Evolutionary conservation across 2,329 filamentous ascomycete species (phyloP).

Genomic region (Sordariomycetes sp.): DNA sequence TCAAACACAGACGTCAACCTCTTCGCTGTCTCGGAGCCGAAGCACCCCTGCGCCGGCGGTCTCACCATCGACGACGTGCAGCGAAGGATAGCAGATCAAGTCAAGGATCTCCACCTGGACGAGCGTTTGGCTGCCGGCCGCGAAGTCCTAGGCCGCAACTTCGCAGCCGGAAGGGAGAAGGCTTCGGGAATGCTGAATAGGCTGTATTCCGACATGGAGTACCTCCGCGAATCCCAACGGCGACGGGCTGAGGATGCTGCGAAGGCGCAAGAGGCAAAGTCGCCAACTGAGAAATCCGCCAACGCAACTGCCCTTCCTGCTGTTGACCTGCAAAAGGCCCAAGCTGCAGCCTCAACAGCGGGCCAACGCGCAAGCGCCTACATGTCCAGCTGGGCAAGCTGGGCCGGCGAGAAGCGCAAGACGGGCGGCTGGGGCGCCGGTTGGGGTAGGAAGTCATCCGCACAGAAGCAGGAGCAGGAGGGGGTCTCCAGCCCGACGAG

Average conservation of each 20-base stretch:
- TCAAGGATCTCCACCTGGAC: constrained; percentile 88
- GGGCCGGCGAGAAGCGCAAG: constrained; percentile 70
- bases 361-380: constrained; percentile 52
- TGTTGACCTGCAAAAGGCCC: constrained; percentile 28
- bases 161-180: constrained; percentile 83
- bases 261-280: constrained; percentile 1
- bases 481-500: constrained; percentile 18
- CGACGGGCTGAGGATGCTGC: constrained; percentile 29
- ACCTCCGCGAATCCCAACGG: constrained; percentile 35
- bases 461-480: constrained; percentile 9
- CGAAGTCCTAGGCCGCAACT: constrained; percentile 78
- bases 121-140: constrained; percentile 76
- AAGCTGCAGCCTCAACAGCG: constrained; percentile 37
- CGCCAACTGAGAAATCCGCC: constrained; percentile 1
- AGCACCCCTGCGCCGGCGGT: constrained; percentile 86
- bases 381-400: constrained; percentile 59
- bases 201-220: constrained; percentile 84
- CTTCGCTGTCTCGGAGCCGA: constrained; percentile 89
- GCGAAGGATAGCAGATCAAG: constrained; percentile 78
- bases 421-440: constrained; percentile 32
- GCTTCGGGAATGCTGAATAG: constrained; percentile 80
- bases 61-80: constrained; percentile 93
- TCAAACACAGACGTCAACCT: constrained; percentile 73
- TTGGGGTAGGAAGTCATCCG: constrained; percentile 25
- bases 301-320: constrained; percentile 6